A percentile compares a stretch with the other conserved stretches of the same genome.
Conservation (phyloP, 2,329 filamentous ascomycete species). For the Fusarium caatingaense region DNA sequence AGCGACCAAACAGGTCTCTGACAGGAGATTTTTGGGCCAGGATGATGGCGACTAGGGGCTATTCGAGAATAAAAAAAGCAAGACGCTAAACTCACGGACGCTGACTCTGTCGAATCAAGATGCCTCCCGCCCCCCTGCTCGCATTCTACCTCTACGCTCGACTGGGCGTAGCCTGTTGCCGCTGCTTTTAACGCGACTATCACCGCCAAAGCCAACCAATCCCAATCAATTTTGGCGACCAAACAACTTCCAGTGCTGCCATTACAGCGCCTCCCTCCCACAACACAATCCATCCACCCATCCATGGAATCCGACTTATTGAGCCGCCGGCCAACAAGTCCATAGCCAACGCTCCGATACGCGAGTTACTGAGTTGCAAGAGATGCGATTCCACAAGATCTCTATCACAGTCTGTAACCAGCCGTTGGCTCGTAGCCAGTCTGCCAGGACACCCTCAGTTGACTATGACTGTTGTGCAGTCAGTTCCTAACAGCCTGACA, state of each 20-base stretch:
- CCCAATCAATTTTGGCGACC: conserved; percentile 30
- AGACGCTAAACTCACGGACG: conserved; percentile 26
- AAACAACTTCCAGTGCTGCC: conserved; percentile 38
- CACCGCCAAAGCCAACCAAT: conserved; percentile 40
- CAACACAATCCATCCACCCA: conserved; percentile 26
- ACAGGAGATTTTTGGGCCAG: conserved; percentile 34
- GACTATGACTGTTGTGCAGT: conserved; percentile 4
- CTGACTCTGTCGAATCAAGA: conserved; percentile 34
- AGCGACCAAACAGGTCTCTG: conserved; percentile 42
- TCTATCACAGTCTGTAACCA: conserved; percentile 27
- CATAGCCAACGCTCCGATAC: conserved; percentile 14
- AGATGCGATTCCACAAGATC: conserved; percentile 19
- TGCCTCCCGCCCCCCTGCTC: conserved; percentile 32
- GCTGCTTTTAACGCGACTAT: conserved; percentile 46
- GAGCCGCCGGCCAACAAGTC: conserved; percentile 36
- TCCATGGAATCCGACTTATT: conserved; percentile 17
- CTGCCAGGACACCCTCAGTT: conserved; percentile 21
- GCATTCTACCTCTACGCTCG: conserved; percentile 20
- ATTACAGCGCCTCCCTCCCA: conserved; percentile 40
- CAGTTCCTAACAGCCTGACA: conserved; percentile 17
- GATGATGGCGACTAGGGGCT: conserved; percentile 40
- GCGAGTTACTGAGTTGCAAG: conserved; percentile 1
- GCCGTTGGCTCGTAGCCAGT: conserved; percentile 32
- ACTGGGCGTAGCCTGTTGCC: conserved; percentile 39
- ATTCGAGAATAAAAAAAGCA: conserved; percentile 46